Percentiles rank a stretch among this genome's conserved stretches.
phyloP scores from a whole-genome alignment of 2,329 filamentous ascomycete genomes.

The Ceratocystis papillata region DNA sequence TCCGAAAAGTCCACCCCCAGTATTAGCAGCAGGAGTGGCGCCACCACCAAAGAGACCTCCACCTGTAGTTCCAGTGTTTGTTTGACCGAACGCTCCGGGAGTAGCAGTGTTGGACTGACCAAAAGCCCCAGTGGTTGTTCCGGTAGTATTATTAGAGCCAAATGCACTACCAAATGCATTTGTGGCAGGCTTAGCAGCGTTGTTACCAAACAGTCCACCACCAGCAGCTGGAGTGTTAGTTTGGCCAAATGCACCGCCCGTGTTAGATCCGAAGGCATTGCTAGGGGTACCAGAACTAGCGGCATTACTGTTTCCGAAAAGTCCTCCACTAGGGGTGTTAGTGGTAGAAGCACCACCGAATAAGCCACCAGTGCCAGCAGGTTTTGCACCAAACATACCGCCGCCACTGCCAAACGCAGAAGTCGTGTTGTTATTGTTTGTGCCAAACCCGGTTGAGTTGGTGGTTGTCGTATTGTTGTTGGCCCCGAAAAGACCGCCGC shows the following conservation, averaged over 20 bases:
- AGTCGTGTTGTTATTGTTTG: constrained; percentile 26
- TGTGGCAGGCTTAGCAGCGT: constrained; percentile 27
- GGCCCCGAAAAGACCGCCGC: constrained; percentile 35
- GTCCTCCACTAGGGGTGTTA: constrained; percentile 26
- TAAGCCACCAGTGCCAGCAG: constrained; percentile 30
- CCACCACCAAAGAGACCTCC: constrained; percentile 21
- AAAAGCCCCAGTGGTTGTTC: constrained; percentile 26
- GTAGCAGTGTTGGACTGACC: constrained; percentile 30
- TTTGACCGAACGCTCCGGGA: constrained; percentile 29
- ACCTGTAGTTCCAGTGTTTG: constrained; percentile 26
- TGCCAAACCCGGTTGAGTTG: constrained; percentile 28
- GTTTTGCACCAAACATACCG: constrained; percentile 34
- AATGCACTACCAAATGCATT: constrained; percentile 37
- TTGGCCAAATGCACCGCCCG: constrained; percentile 27
- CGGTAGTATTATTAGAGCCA: constrained; percentile 32
- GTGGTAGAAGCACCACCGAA: constrained; percentile 34
- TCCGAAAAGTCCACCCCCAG: constrained; percentile 40
- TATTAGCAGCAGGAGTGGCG: constrained; percentile 24
- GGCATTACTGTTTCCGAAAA: constrained; percentile 31
- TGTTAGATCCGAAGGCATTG: constrained; percentile 27
- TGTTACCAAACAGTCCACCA: constrained; percentile 29
- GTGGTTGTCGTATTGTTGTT: constrained; percentile 27
- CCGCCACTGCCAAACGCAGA: constrained; percentile 28
- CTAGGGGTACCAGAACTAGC: constrained; percentile 19
- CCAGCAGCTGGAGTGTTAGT: constrained; percentile 31